Evolutionary conservation across 2,329 filamentous ascomycete species (phyloP), one percentile per base, ranked within the genome.

Genomic region (Xylaria sp.): DNA sequence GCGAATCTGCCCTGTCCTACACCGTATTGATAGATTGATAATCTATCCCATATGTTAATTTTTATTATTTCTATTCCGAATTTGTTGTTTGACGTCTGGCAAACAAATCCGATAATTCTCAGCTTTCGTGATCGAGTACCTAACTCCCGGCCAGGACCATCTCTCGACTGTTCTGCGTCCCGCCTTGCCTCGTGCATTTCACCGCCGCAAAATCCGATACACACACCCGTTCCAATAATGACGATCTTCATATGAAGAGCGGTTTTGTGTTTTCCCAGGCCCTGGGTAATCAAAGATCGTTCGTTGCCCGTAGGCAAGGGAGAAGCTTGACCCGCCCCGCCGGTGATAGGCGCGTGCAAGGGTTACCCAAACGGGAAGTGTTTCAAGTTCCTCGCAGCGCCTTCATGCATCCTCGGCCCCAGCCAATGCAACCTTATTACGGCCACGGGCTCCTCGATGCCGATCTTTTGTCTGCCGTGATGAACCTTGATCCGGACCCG

Each of bases 361-460:
- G 59, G 54, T 61, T 39, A 24, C 38, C 51, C 50, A 56, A 51
- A 61, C 57, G 41, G 29, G 34, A 50, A 43, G 39, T 21, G 59
- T 61, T 61, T 61, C 56, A 59, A 38, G 48, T 48, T 52, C 42
- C 34, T 43, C 40, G 29, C 51, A 50, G 45, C 41, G 26, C n/a
- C n/a, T 61, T 50, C 29, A 56, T 59, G 51, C 56, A 20, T n/a
- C n/a, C n/a, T n/a, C n/a, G n/a, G n/a, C n/a, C 8, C 39, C 34
- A 43, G 16, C 41, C 41, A 43, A 34, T 13, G 29, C 29, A 6
- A 34, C n/a, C n/a, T n/a, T 34, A 13, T 7, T 13, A 13, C 29
- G 29, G 29, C 29, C 29, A n/a, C n/a, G n/a, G n/a, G n/a, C n/a
- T n/a, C n/a, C 29, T 34, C 29, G 29, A 34, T 34, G 29, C 29